Evolutionary conservation across 306 rosid genomes (phyloP), one percentile per base, ranked within the genome.

Genomic region (Mimosa pudica): DNA sequence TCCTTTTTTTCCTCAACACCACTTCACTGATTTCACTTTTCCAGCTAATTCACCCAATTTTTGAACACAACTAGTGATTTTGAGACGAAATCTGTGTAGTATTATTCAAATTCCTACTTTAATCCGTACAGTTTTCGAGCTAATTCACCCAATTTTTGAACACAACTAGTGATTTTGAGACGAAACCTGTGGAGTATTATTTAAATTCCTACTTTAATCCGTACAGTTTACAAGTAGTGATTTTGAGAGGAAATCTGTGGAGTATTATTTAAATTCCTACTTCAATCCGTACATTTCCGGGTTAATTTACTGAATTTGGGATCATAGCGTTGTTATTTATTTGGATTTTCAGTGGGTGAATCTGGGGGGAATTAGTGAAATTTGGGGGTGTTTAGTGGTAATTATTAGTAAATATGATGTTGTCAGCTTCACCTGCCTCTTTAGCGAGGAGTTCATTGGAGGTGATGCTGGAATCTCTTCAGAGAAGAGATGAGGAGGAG

Each of bases 391-490:
- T 62, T 38, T 38, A 5, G 68, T 4, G 52, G 49, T n/a, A 33
- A 5, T 38, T 38, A 38, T 38, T 42, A 24, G 30, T 7, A 71
- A 24, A 70, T n/a, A 91, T 90, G 97, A 84, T 91, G 90, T 83
- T 86, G 74, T 91, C 99, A 32, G 86, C 90, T 67, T 88, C 97
- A 82, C 90, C 97, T 71, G 71, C 93, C 75, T 75, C 92, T 71
- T 48, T 92, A 73, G 84, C 88, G 76, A 88, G 96, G 85, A 96
- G 99, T 86, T 93, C 98, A 70, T 80, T 96, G 38, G 99, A 96
- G 84, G 99, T 90, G 85, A 96, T 96, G 99, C 88, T 96, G 12
- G 99, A 93, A 80, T 89, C 98, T 54, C 98, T 96, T 71, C 93
- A 93, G 63, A 92, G 88, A 81, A 90, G 76, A 51, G 99, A 93